Evolutionary conservation across 2,329 filamentous ascomycete genomes (phyloP).

Genomic region (Cladosporium phlei): DNA sequence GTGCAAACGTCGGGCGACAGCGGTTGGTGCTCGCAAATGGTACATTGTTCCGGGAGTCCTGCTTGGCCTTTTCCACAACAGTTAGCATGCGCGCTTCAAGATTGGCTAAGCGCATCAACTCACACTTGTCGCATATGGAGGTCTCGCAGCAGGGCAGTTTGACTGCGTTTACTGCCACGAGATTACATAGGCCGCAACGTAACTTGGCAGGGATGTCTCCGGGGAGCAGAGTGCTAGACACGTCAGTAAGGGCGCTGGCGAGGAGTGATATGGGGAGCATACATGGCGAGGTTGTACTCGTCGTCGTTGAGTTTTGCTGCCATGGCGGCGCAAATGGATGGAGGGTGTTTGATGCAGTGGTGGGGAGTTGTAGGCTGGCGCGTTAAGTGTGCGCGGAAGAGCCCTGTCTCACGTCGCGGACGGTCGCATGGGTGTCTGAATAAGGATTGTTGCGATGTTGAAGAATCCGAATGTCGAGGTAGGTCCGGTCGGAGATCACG

Average conservation of each 20-base stretch:
- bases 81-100: constrained; percentile 22
- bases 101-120: constrained; percentile 30
- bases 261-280: neutral
- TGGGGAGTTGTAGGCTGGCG: constrained; percentile 3
- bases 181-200: constrained; percentile 89
- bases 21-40: constrained; percentile 88
- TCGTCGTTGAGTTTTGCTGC: constrained; percentile 8
- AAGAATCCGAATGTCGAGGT: too few species aligned
- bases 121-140: constrained; percentile 86
- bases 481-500: neutral
- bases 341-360: neutral
- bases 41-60: constrained; percentile 50
- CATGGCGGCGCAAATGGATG: constrained; percentile 1
- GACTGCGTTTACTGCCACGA: constrained; percentile 83
- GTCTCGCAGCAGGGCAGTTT: constrained; percentile 93
- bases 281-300: constrained; percentile 7
- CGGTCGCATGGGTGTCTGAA: neutral
- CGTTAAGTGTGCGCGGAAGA: neutral
- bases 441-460: too few species aligned
- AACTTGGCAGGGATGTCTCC: constrained; percentile 92
- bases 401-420: neutral
- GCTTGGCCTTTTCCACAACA: too few species aligned
- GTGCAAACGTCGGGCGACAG: constrained; percentile 82
- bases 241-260: neutral
- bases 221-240: constrained; percentile 2